Conservation (phyloP, 140 eudicot genomes). For the Flaveria floridana region DNA sequence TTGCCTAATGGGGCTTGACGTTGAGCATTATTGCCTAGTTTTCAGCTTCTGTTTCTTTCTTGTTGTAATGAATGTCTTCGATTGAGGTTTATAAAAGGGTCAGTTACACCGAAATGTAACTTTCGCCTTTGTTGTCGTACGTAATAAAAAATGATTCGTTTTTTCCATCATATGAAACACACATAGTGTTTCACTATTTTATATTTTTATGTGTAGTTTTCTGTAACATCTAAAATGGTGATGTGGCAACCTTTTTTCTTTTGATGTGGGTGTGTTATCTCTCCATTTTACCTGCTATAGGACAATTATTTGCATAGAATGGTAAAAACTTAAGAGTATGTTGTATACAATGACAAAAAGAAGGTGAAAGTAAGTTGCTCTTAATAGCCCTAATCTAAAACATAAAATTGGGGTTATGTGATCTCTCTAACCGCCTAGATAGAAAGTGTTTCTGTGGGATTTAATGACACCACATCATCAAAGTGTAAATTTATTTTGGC, state of each 20-base stretch:
- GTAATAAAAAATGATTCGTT: no score
- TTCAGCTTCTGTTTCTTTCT: background rate
- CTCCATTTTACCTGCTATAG: background rate
- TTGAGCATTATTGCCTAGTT: no score
- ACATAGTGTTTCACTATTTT: background rate
- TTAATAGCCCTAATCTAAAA: background rate
- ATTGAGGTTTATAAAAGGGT: background rate
- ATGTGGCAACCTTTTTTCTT: no score
- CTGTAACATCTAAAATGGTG: no score
- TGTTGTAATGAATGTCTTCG: background rate
- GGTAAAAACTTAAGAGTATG: background rate
- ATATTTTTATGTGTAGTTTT: background rate
- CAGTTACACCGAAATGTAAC: background rate
- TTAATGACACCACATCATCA: background rate
- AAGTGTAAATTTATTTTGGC: background rate
- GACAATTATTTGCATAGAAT: background rate
- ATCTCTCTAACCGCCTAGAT: background rate
- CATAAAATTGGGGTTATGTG: background rate
- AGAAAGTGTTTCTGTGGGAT: background rate
- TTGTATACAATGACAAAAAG: background rate
- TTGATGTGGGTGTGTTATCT: no score
- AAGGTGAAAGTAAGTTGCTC: background rate
- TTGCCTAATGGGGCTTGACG: background rate
- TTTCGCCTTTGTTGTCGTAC: no score
- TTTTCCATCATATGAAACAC: background rate